A percentile compares a stretch with the other conserved stretches of the same genome.
Conservation (phyloP, 2,329 filamentous ascomycete genomes). For the Rhynchosporium secalis region DNA sequence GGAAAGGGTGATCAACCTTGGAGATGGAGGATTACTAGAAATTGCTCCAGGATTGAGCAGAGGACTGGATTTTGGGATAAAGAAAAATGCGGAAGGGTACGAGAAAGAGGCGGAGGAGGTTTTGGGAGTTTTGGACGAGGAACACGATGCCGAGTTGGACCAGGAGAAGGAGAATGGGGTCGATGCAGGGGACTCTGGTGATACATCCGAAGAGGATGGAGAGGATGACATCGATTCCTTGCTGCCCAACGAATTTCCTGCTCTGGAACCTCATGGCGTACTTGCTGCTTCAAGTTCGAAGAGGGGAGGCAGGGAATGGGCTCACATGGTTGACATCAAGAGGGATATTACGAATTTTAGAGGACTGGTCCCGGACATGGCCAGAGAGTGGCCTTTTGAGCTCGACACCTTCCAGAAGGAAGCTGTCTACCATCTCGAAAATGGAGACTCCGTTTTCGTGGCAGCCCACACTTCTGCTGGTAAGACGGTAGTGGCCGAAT, state of each 20-base stretch:
- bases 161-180: slow-evolving; percentile 40
- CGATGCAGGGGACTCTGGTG: slow-evolving; percentile 39
- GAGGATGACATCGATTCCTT: slow-evolving; percentile 77
- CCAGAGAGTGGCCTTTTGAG: slow-evolving; percentile 93
- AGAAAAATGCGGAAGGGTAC: slow-evolving; percentile 56
- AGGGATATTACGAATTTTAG: slow-evolving; percentile 91
- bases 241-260: slow-evolving; percentile 88
- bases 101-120: slow-evolving; percentile 68
- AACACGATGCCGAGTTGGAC: slow-evolving; percentile 39
- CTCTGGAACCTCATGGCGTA: slow-evolving; percentile 79
- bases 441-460: slow-evolving; percentile 95
- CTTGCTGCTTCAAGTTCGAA: slow-evolving; percentile 71
- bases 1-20: slow-evolving; percentile 83
- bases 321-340: slow-evolving; percentile 96
- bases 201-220: slow-evolving; percentile 46
- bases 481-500: slow-evolving; percentile 97
- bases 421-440: slow-evolving; percentile 95
- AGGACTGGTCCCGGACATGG: slow-evolving; percentile 95
- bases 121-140: slow-evolving; percentile 60
- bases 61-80: slow-evolving; percentile 70
- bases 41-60: slow-evolving; percentile 78
- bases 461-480: slow-evolving; percentile 96
- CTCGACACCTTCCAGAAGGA: slow-evolving; percentile 98
- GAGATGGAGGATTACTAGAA: slow-evolving; percentile 75
- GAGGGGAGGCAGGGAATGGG: slow-evolving; percentile 85